Evolutionary conservation across 2,329 filamentous ascomycete genomes (phyloP), one percentile per base, ranked within the genome.

Genomic region (Aureobasidium lini): DNA sequence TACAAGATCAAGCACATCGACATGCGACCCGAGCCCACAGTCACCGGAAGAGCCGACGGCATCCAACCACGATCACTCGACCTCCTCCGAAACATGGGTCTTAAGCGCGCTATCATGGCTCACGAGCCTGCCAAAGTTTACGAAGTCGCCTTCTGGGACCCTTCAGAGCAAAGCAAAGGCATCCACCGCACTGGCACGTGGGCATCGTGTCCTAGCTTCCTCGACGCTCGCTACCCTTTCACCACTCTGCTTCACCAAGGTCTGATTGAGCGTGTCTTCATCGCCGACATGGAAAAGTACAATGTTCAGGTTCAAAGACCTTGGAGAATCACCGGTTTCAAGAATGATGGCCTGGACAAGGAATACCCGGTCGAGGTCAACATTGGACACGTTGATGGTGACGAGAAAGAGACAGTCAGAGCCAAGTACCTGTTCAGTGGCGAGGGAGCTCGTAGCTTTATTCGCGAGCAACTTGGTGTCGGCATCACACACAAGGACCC

Each of bases 1-100:
- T 96, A 96, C 79, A 90, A 85, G 72, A 90, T 96, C 73, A 95
- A 93, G 79, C 90, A 96, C 75, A 90, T 96, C 69, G 92, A 96
- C 76, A 95, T 95, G 75, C 83, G 91, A 61, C 80, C 90, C 2
- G 88, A 93, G 68, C 91, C 91, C 15, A 96, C 91, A 11, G 77
- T 84, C 2, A 95, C 90, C 18, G 91, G 91, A 57, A 88, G 91
- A 64, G 92, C 91, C 59, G 91, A 96, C 74, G 91, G 90, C 63
- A 95, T 96, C 60, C 91, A 96, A 75, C 91, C 91, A 39, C 86
- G 92, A 40, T 95, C 91, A 0, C 79, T 95, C 28, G 91, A 96
- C 67, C 82, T 96, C 15, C 79, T 96, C 49, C 85, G 88, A 56
- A 96, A 95, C 70, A 90, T 96, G 86, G 90, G 89, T 1, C 77